A percentile compares a stretch with the other conserved stretches of the same genome.
Evolutionary conservation across 306 rosid species (phyloP).

Genomic region (Fragaria nilgerrensis): DNA sequence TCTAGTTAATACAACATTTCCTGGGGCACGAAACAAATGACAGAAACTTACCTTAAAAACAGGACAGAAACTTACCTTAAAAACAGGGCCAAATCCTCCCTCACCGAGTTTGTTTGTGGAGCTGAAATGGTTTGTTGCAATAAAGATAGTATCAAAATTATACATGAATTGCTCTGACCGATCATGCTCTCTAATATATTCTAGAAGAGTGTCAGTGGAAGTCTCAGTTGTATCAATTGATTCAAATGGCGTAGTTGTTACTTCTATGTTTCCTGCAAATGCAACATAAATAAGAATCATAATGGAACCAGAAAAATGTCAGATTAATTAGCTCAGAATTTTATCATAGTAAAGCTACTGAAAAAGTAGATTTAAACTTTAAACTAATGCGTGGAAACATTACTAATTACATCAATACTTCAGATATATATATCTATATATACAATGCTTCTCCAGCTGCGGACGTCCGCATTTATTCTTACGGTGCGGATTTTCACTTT

Average conservation of each 20-base stretch:
- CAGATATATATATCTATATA: too few species aligned
- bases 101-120: background rate
- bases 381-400: too few species aligned
- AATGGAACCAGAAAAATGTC: too few species aligned
- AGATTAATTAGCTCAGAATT: too few species aligned
- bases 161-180: background rate
- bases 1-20: background rate
- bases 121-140: background rate
- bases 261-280: background rate
- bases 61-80: background rate
- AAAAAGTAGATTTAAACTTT: too few species aligned
- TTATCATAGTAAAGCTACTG: too few species aligned
- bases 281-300: background rate
- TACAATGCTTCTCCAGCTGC: too few species aligned
- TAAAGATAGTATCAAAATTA: background rate
- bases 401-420: too few species aligned
- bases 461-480: too few species aligned
- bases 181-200: background rate
- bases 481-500: too few species aligned
- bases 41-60: background rate
- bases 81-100: constrained; percentile 26
- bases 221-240: background rate
- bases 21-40: background rate
- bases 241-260: background rate
- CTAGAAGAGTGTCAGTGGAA: background rate